Conservation (phyloP, 225 moss, liverwort and hornwort genomes). For the Rhytidiadelphus loreus region DNA sequence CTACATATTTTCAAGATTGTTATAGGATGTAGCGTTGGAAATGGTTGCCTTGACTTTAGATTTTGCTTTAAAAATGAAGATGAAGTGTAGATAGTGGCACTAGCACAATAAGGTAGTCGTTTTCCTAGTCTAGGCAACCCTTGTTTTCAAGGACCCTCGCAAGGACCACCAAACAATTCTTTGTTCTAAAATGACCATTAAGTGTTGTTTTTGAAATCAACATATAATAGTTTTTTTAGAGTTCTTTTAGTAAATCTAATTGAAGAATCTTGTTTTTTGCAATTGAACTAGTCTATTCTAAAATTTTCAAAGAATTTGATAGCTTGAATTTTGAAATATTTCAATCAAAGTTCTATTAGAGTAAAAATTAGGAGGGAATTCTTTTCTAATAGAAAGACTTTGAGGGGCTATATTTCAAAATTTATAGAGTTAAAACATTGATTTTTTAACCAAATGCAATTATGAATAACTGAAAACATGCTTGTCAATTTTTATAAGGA, state of each 20-base stretch:
- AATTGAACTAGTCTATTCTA: not conserved
- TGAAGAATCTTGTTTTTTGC: not conserved
- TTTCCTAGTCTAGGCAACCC: not conserved
- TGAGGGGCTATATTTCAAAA: fast-evolving
- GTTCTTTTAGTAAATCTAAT: not conserved
- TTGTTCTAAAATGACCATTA: not conserved
- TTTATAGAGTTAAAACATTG: not conserved
- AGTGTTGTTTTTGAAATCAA: not conserved
- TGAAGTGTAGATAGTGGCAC: too few species aligned
- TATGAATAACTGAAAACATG: not conserved
- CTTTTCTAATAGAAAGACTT: not conserved
- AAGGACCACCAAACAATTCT: fast-evolving
- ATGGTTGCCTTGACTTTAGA: too few species aligned
- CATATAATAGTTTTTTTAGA: not conserved
- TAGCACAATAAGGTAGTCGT: not conserved
- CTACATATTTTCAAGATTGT: too few species aligned
- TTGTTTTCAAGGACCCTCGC: fast-evolving
- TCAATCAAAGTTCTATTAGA: not conserved
- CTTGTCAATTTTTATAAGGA: not conserved
- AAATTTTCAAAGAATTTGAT: not conserved
- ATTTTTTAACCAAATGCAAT: not conserved
- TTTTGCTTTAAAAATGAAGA: too few species aligned
- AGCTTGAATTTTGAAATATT: not conserved
- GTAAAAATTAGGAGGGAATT: fast-evolving
- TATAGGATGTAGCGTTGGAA: too few species aligned